A percentile compares a stretch with the other conserved stretches of the same genome.
phyloP scores from a whole-genome alignment of 495 filamentous ascomycete species.

The Talaromyces trachyspermus region DNA sequence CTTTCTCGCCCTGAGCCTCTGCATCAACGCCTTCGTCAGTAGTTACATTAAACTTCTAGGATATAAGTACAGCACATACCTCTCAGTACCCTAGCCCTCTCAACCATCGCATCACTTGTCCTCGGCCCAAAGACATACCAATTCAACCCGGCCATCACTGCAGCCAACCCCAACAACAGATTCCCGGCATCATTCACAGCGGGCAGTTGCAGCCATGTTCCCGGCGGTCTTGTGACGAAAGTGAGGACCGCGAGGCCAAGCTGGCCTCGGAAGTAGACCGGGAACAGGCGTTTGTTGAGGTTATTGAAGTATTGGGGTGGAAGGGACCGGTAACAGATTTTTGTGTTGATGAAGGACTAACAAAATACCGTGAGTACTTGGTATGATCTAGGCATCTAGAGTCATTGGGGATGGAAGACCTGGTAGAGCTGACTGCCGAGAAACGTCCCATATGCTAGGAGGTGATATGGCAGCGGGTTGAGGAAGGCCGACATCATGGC shows the following conservation, averaged over 20 bases:
- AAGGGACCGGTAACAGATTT: constrained; percentile 37
- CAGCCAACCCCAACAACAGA: constrained; percentile 32
- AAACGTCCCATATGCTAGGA: constrained; percentile 45
- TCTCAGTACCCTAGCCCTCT: constrained; percentile 29
- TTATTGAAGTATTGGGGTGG: constrained; percentile 41
- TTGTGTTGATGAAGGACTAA: constrained; percentile 47
- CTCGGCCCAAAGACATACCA: constrained; percentile 37
- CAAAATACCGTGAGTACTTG: background rate
- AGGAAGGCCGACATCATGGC: constrained; percentile 6
- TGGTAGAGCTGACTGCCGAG: constrained; percentile 46
- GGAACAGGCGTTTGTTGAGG: constrained; percentile 47
- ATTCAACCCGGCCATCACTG: constrained; percentile 37
- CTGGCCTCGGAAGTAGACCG: constrained; percentile 45
- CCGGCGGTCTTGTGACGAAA: constrained; percentile 36
- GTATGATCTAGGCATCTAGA: background rate
- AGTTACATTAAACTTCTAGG: background rate
- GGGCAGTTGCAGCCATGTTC: constrained; percentile 23
- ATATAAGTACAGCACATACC: constrained; percentile 17
- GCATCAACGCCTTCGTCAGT: background rate
- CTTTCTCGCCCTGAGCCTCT: constrained; percentile 13
- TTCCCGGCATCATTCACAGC: constrained; percentile 22
- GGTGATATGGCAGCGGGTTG: constrained; percentile 34
- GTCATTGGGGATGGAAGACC: constrained; percentile 12
- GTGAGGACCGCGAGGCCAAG: constrained; percentile 35
- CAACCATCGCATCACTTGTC: constrained; percentile 37